Evolutionary conservation across 2,329 filamentous ascomycete species (phyloP).

Genomic region (Sordariomycetes sp.): DNA sequence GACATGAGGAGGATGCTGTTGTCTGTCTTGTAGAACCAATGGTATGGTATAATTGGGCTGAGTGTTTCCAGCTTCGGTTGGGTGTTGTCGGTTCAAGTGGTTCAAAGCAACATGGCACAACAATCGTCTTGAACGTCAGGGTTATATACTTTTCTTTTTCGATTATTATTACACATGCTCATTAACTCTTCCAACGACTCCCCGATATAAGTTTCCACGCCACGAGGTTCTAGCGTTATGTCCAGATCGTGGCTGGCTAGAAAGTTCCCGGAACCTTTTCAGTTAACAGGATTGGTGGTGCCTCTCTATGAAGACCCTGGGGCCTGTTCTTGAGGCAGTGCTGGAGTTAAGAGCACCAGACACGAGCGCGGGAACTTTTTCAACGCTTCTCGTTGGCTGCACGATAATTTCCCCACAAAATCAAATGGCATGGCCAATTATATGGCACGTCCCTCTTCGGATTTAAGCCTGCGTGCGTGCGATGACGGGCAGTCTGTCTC

Average conservation of each 20-base stretch:
- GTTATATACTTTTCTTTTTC: not conserved
- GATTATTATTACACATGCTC: not conserved
- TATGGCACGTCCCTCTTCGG: not conserved
- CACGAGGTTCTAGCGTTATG: too few relatives aligned
- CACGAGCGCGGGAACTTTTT: not conserved
- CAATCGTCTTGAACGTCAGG: not conserved
- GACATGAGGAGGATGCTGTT: conserved; percentile 6
- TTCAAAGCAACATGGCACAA: not conserved
- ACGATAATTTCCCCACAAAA: not conserved
- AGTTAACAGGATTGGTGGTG: not conserved
- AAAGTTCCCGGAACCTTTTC: not conserved
- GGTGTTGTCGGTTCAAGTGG: too few relatives aligned
- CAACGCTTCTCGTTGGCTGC: not conserved
- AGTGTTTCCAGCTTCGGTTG: not conserved
- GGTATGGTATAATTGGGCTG: not conserved
- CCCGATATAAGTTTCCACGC: not conserved
- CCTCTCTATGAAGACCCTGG: not conserved
- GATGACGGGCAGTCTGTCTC: not conserved
- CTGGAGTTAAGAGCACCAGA: not conserved
- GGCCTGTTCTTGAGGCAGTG: not conserved
- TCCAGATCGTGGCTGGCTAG: not conserved
- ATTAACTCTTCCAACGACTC: not conserved
- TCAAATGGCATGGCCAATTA: not conserved
- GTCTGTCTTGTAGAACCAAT: not conserved
- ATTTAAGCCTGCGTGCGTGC: not conserved